These are phyloP conservation scores for Leccinum aurantiacum DNA, from an alignment of 768 basidiomycete species.

Conservation along the genomic window DNA sequence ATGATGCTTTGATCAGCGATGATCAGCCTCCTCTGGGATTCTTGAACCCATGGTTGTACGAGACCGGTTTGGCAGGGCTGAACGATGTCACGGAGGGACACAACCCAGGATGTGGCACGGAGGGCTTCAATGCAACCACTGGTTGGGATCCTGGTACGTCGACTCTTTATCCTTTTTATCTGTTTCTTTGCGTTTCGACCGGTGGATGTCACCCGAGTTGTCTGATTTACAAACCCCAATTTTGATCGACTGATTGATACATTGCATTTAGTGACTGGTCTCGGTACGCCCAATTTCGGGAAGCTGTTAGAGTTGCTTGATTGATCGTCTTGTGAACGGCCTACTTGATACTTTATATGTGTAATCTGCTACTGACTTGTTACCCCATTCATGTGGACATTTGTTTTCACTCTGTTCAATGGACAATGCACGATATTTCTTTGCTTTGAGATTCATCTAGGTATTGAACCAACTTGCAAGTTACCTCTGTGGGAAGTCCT, in stretches of 20 bases:
- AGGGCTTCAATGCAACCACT: slow-evolving; percentile 28
- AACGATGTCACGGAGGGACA: slow-evolving; percentile 62
- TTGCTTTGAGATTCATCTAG: too few species aligned
- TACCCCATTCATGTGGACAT: background rate
- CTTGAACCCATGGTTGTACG: slow-evolving; percentile 63
- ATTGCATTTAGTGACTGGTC: slow-evolving; percentile 45
- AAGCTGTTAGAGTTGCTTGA: slow-evolving; percentile 39
- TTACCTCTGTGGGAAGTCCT: too few species aligned
- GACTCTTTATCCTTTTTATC: background rate
- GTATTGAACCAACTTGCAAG: too few species aligned
- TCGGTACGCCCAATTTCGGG: slow-evolving; percentile 54
- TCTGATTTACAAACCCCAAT: background rate
- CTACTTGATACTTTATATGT: background rate
- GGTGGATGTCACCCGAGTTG: background rate
- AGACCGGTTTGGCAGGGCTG: slow-evolving; percentile 32
- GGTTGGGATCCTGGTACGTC: slow-evolving; percentile 62
- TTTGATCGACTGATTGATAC: slow-evolving; percentile 1
- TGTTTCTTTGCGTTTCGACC: background rate
- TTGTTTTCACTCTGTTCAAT: background rate
- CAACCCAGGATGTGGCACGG: slow-evolving; percentile 53
- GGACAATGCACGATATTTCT: too few species aligned
- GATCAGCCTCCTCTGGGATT: slow-evolving; percentile 47
- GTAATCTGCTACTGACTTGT: background rate
- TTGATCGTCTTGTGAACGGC: background rate
- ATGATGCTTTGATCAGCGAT: slow-evolving; percentile 54